Base-by-base conservation (phyloP, 1,284 basidiomycete genomes). In the Ceratobasidium sp. region DNA sequence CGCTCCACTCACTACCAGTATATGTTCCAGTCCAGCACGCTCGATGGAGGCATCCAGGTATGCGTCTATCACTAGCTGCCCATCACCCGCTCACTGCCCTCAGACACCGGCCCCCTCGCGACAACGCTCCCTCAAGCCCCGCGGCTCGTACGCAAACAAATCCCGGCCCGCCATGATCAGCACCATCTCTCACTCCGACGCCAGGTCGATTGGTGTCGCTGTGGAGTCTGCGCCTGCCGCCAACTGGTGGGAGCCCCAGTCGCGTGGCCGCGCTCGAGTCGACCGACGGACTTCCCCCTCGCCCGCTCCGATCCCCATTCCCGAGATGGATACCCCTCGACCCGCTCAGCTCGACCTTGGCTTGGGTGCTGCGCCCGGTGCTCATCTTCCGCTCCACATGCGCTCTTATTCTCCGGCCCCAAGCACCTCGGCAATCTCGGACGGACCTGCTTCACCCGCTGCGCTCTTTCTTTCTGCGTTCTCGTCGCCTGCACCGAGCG, bases 391-490 rank as follows among this genome's bases (percentile, higher is more conserved):
- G n/a, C 58, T 54, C 56, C 69, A 72, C 56, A 61, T 72, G 69
- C 69, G 69, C 19, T 61, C 69, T 14, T 61, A 61, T 49, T 72
- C 69, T 1, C 69, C 69, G 11, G 54, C 56, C 31, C 66, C 62
- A n/a, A 37, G 24, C 63, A 58, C 39, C 2, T 69, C 66, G 19
- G 66, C 66, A 16, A n/a, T 58, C 13, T 72, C 69, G 22, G 73
- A 71, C 22, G 59, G 66, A 1, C 73, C 76, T 22, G 69, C 76
- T n/a, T 93, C 92, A 0, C 92, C 92, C 0, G 93, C 93, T 0
- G 92, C 92, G 0, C 85, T 90, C 81, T 95, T 94, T 79, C 84
- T 95, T 51, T 88, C 90, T 53, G 86, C 89, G 9, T 94, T 95
- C 81, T 81, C 81, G 24, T 77, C 78, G 22, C 76, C 78, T 19